Evolutionary conservation across 139 green algal species (phyloP), one percentile per base, ranked within the genome.

Genomic region (Trebouxia sp.): DNA sequence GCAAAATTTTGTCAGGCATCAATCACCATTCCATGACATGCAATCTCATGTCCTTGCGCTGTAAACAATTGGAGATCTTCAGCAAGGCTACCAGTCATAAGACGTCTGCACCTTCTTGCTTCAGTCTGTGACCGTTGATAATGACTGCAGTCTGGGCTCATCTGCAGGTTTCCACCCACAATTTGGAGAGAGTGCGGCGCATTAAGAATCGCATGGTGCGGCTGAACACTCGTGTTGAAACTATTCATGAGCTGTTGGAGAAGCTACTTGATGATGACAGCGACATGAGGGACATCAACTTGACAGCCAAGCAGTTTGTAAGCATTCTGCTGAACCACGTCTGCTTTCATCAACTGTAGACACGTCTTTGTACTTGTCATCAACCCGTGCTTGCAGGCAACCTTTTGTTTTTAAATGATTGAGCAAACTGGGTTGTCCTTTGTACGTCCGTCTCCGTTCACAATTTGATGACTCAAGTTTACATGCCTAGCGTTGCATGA

Each of bases 151-250:
- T n/a, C n/a, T n/a, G 20, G 47, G 66, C 66, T 45, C 1, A 6
- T 56, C 11, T 65, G 56, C 83, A 91, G 84, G 92, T 98, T 45
- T 95, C 85, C 65, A 94, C 89, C 0, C 76, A 87, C 48, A 95
- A 97, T 82, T 86, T 99, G 87, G 96, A 99, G 88, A 83, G 90
- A 7, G 96, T 99, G 78, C 85, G 96, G 7, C 86, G 88, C 69
- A 90, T 98, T 69, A 99, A 99, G 90, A 96, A 87, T 70, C 65
- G 87, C 22, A 86, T 91, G 87, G 88, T 91, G 78, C 84, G 88
- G 30, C 72, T 92, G 58, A 91, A 83, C 3, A 92, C 85, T 42
- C 78, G 87, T n/a, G 86, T 89, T 41, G 86, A 92, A 75, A 92
- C 88, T 12, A 77, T 87, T 56, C 82, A 85, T 20, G 85, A 91